phyloP scores from a whole-genome alignment of 2,329 filamentous ascomycete species.

The Colletotrichum sublineola region DNA sequence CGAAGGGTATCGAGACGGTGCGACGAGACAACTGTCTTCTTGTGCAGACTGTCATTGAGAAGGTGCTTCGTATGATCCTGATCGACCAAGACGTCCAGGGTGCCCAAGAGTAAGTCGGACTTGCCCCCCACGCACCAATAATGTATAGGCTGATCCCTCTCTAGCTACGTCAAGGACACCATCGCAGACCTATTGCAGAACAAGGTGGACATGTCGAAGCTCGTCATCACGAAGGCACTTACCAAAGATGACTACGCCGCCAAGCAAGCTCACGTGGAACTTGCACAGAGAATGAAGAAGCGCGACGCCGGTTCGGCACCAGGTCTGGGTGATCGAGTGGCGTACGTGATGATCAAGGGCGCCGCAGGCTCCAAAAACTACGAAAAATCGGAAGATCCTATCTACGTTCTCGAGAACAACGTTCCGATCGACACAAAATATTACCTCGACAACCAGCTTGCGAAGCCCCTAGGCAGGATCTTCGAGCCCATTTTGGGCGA shows the following conservation, averaged over 20 bases:
- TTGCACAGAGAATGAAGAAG: conserved; percentile 96
- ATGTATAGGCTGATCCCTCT: conserved; percentile 40
- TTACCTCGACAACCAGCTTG: conserved; percentile 97
- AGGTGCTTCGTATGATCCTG: conserved; percentile 92
- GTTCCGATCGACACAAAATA: conserved; percentile 98
- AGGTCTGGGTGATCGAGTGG: conserved; percentile 92
- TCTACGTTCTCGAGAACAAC: conserved; percentile 97
- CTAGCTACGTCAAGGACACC: conserved; percentile 93
- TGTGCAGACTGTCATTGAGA: conserved; percentile 98
- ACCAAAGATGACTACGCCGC: conserved; percentile 90
- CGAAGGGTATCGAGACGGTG: conserved; percentile 98
- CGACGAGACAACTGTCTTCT: conserved; percentile 95
- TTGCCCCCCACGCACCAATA: conserved; percentile 26
- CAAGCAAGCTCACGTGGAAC: conserved; percentile 96
- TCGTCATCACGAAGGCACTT: conserved; percentile 98
- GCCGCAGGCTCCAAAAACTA: conserved; percentile 92
- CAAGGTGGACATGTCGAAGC: conserved; percentile 98
- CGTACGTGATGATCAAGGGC: conserved; percentile 97
- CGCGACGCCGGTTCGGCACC: conserved; percentile 95
- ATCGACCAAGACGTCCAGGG: conserved; percentile 92
- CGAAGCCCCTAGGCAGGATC: conserved; percentile 93
- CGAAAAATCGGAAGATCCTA: conserved; percentile 96
- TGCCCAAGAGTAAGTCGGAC: conserved; percentile 84
- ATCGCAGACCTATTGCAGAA: conserved; percentile 97
- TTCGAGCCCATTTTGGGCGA: conserved; percentile 98